Evolutionary conservation across 441 rosid genomes (phyloP), one percentile per base, ranked within the genome.

Genomic region (Macaranga tanarius): DNA sequence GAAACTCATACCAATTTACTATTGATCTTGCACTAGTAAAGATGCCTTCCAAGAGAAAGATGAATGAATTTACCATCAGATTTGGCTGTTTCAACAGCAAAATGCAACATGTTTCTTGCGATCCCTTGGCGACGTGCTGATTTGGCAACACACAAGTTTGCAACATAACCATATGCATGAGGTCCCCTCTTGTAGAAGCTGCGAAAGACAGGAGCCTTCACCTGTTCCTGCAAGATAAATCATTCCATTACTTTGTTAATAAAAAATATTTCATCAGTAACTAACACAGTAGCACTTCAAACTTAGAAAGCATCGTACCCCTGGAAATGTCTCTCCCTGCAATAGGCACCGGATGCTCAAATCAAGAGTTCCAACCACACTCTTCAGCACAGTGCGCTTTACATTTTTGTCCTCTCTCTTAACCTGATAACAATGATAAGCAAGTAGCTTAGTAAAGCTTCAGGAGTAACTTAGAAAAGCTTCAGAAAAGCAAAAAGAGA

Each of bases 311-410:
- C 28, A 69, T 20, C 1, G 12, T 82, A 91, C 97, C 97, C 92
- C 96, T 8, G 97, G 98, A 81, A 87, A 89, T 56, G 87, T 90
- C 85, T 91, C 97, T 73, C 95, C 97, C 19, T 82, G 89, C 76
- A 86, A 70, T 75, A 90, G 84, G 80, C 79, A 75, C 7, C 84
- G 84, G 60, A 93, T 74, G 79, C 90, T 89, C 80, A 89, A 80
- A 82, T 91, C 96, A 59, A 93, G 98, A 52, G 98, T 93, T 75
- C 94, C 98, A 50, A 89, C 97, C 15, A 91, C 89, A 82, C 97
- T 89, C 84, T 89, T 93, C 75, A 89, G 78, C 45, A 89, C 87
- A 0, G 88, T 86, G 63, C 85, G 87, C 70, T 88, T 91, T 62
- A 86, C 84, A 48, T 80, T 81, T 67, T 44, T 73, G 59, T 83